Percentiles rank a stretch among this genome's conserved stretches.
Conservation (phyloP, 1,284 basidiomycete species). For the Moesziomyces parantarcticus region DNA sequence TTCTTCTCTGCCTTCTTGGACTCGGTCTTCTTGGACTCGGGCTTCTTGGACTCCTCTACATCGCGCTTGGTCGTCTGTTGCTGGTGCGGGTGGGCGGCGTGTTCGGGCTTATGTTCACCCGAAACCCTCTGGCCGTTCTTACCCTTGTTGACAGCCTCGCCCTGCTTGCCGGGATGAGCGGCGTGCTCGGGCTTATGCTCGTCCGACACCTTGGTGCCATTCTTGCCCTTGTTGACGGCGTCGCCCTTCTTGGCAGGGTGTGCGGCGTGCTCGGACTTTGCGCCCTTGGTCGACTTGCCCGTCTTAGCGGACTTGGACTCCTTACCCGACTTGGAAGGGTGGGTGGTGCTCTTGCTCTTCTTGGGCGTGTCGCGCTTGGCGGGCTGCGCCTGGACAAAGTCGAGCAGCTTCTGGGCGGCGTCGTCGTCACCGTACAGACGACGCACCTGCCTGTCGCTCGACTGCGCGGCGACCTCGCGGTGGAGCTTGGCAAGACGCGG, state of each 20-base stretch:
- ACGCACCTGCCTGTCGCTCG: conserved; percentile 9
- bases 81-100: conserved; percentile 2
- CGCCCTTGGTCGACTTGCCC: background rate
- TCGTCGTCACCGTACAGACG: conserved; percentile 23
- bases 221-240: conserved; percentile 12
- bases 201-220: conserved; percentile 11
- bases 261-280: background rate
- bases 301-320: background rate
- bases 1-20: conserved; percentile 2
- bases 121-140: conserved; percentile 19
- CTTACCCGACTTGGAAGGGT: conserved; percentile 2
- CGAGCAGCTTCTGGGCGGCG: conserved; percentile 15
- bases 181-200: conserved; percentile 6
- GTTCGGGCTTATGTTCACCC: conserved; percentile 2
- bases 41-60: conserved; percentile 1
- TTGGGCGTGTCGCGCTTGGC: conserved; percentile 14
- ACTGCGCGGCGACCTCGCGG: conserved; percentile 16
- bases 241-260: conserved; percentile 7
- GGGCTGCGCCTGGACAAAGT: conserved; percentile 11
- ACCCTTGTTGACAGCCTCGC: conserved; percentile 8
- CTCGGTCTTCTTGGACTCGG: background rate
- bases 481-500: conserved; percentile 22
- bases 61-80: conserved; percentile 2
- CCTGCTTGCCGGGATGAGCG: background rate
- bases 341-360: background rate